phyloP scores from a whole-genome alignment of 306 rosid species.

The Lathyrus sativus region DNA sequence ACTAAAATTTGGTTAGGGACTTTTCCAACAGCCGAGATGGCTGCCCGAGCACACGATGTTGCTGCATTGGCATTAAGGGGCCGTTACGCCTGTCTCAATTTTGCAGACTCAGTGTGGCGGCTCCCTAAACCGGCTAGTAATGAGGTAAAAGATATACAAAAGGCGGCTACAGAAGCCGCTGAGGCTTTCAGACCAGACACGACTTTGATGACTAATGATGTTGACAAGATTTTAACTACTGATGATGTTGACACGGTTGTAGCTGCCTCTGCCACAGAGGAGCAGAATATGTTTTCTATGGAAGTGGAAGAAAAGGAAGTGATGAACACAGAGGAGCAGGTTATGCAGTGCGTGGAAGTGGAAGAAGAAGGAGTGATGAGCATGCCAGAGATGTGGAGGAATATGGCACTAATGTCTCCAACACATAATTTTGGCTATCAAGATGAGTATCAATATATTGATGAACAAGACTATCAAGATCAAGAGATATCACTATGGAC shows the following conservation, averaged over 20 bases:
- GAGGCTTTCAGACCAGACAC: slow-evolving; percentile 56
- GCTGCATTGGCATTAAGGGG: slow-evolving; percentile 72
- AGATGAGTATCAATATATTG: slow-evolving; percentile 49
- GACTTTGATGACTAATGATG: background rate
- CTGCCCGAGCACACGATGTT: slow-evolving; percentile 86
- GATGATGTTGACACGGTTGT: background rate
- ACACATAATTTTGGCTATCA: slow-evolving; percentile 37
- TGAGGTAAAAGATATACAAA: slow-evolving; percentile 66
- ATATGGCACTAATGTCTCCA: slow-evolving; percentile 71
- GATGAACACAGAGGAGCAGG: slow-evolving; percentile 41
- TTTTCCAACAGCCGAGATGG: slow-evolving; percentile 77
- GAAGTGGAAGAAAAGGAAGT: slow-evolving; percentile 49
- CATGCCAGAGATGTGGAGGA: slow-evolving; percentile 51
- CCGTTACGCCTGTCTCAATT: slow-evolving; percentile 63
- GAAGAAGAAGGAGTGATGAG: slow-evolving; percentile 46
- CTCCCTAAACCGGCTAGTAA: slow-evolving; percentile 51
- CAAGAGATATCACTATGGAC: background rate
- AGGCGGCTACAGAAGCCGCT: slow-evolving; percentile 52
- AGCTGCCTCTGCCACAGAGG: background rate
- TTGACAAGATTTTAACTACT: background rate
- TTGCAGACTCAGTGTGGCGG: slow-evolving; percentile 67
- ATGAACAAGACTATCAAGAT: background rate
- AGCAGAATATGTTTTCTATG: slow-evolving; percentile 32
- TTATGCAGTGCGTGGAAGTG: slow-evolving; percentile 47
- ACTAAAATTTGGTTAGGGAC: slow-evolving; percentile 58